Conservation (phyloP, 495 filamentous ascomycete species). For the Paragyromitra xinjiangensis region DNA sequence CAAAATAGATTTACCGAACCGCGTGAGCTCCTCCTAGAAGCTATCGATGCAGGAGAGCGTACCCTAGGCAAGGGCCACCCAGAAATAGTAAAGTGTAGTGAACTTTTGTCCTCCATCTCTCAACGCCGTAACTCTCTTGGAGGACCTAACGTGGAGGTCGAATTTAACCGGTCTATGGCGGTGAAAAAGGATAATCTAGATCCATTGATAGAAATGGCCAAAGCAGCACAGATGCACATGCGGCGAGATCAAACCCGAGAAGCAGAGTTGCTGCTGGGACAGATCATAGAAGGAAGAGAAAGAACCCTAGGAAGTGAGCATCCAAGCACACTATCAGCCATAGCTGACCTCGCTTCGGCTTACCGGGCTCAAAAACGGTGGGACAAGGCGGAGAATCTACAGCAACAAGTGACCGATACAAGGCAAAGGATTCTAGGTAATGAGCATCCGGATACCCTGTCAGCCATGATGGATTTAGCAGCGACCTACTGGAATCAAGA, state of each 20-base stretch:
- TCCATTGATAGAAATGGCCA: conserved; percentile 56
- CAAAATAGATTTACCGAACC: not conserved
- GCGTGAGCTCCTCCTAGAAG: no score
- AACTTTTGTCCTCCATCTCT: no score
- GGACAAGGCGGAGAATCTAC: conserved; percentile 13
- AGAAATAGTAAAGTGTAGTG: not conserved
- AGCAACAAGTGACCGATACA: not conserved
- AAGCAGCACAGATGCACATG: conserved; percentile 44
- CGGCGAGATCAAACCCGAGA: not conserved
- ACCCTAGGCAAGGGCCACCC: conserved; percentile 50
- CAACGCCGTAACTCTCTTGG: no score
- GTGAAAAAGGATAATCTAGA: not conserved
- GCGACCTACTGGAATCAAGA: conserved; percentile 58
- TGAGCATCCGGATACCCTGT: conserved; percentile 59
- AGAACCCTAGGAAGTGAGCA: conserved; percentile 3
- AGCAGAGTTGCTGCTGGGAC: conserved; percentile 6
- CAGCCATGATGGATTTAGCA: conserved; percentile 57
- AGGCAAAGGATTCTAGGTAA: conserved; percentile 50
- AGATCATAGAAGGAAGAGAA: conserved; percentile 9
- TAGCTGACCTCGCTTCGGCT: not conserved
- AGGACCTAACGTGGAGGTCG: not conserved
- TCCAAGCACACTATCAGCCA: conserved; percentile 6
- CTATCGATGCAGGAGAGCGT: conserved; percentile 6
- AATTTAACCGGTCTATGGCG: not conserved
- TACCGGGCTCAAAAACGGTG: conserved; percentile 21